These are phyloP conservation scores for Anastatica hierochuntica DNA, from an alignment of 345 rosid species.

Conservation along the genomic window DNA sequence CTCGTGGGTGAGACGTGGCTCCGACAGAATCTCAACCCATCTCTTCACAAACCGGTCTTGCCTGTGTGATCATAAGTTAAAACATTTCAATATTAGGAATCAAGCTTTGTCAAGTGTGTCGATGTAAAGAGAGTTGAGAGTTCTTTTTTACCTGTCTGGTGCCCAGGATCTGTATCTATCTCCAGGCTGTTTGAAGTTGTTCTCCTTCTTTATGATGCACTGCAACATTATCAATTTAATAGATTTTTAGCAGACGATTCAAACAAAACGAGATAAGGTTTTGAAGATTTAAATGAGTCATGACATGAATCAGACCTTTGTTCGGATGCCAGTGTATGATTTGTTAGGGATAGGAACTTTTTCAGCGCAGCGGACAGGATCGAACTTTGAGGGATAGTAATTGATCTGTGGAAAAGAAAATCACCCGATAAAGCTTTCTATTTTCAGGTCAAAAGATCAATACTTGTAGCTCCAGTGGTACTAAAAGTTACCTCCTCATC, in stretches of 20 bases:
- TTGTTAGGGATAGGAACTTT: conserved; percentile 47
- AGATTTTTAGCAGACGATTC: background rate
- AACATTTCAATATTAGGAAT: background rate
- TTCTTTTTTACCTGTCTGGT: conserved; percentile 55
- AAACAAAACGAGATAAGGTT: background rate
- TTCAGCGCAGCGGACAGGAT: conserved; percentile 82
- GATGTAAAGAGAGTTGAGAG: background rate
- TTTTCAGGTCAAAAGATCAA: background rate
- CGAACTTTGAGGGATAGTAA: conserved; percentile 88
- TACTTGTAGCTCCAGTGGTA: background rate
- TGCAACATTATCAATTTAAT: conserved; percentile 22
- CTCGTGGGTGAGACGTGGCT: conserved; percentile 73
- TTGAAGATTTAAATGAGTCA: background rate
- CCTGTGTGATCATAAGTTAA: conserved; percentile 36
- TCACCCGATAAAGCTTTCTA: background rate
- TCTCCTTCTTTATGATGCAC: conserved; percentile 66
- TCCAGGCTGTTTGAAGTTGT: conserved; percentile 88
- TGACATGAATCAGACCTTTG: conserved; percentile 38
- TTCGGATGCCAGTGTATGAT: conserved; percentile 62
- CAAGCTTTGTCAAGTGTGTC: background rate
- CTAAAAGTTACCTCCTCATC: conserved; percentile 67
- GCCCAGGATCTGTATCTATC: conserved; percentile 73
- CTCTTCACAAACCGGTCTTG: conserved; percentile 72
- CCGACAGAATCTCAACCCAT: conserved; percentile 60
- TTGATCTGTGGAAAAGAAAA: conserved; percentile 47